A percentile compares a stretch with the other conserved stretches of the same genome.
These are phyloP conservation scores for Trametes villosa DNA, from an alignment of 768 basidiomycete species.

Conservation along the genomic window DNA sequence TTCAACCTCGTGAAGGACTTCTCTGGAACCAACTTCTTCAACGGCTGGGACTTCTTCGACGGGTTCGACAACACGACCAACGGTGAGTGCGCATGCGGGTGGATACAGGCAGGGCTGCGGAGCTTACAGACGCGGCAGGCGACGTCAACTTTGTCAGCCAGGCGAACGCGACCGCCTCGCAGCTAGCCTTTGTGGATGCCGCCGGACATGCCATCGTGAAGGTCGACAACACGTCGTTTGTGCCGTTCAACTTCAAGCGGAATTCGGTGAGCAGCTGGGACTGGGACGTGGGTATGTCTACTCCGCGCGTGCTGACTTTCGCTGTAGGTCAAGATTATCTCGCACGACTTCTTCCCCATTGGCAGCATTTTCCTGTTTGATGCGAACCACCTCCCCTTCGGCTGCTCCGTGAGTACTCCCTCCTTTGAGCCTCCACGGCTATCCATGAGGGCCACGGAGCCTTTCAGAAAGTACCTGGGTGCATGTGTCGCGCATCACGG, in stretches of 20 bases:
- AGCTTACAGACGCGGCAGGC: constrained; percentile 50
- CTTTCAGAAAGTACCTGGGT: too few relatives aligned
- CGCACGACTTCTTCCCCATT: constrained; percentile 43
- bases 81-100: constrained; percentile 25
- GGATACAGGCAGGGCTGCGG: too few relatives aligned
- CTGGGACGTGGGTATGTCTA: background rate
- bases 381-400: constrained; percentile 53
- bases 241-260: constrained; percentile 55
- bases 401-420: constrained; percentile 49
- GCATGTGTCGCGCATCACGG: too few relatives aligned
- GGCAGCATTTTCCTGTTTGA: constrained; percentile 55
- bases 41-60: constrained; percentile 47
- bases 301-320: background rate
- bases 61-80: constrained; percentile 42
- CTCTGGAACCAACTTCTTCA: constrained; percentile 46
- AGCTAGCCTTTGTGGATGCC: constrained; percentile 62
- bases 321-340: constrained; percentile 47
- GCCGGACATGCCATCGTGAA: constrained; percentile 69
- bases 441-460: too few relatives aligned
- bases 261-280: constrained; percentile 51
- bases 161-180: constrained; percentile 47
- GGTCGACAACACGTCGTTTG: constrained; percentile 70
- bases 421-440: too few relatives aligned
- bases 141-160: constrained; percentile 64
- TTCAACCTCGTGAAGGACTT: constrained; percentile 34